Conservation (phyloP, 1,284 basidiomycete species). For the Caloboletus firmus region DNA sequence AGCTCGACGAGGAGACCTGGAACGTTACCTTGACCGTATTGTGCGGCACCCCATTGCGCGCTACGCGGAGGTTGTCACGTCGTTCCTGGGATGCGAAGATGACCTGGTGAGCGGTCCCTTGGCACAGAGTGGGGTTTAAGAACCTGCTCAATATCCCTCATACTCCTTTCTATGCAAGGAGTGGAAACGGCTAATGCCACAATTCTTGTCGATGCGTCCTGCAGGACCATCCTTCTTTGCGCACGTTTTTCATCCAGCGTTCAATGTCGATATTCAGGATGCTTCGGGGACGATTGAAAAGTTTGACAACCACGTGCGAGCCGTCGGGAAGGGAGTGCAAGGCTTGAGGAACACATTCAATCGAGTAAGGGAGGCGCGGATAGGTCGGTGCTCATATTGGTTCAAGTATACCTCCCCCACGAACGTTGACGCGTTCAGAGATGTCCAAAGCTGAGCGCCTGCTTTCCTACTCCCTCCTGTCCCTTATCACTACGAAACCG, state of each 20-base stretch:
- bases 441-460: constrained; percentile 73
- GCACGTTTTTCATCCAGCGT: constrained; percentile 79
- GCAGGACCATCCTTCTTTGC: constrained; percentile 75
- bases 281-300: constrained; percentile 54
- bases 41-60: constrained; percentile 78
- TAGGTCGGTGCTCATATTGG: constrained; percentile 48
- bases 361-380: constrained; percentile 59
- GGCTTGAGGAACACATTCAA: constrained; percentile 61
- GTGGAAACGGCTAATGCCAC: constrained; percentile 66
- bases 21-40: constrained; percentile 70
- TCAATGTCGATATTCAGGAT: constrained; percentile 76
- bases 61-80: constrained; percentile 78
- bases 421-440: constrained; percentile 40
- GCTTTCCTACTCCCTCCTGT: constrained; percentile 67
- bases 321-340: constrained; percentile 68
- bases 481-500: constrained; percentile 67
- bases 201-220: constrained; percentile 57
- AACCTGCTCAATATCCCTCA: constrained; percentile 11
- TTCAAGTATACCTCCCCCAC: not conserved
- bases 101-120: constrained; percentile 53
- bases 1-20: constrained; percentile 74
- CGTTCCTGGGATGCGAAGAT: constrained; percentile 75
- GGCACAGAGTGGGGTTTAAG: not conserved
- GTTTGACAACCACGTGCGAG: constrained; percentile 65
- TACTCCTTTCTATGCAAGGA: constrained; percentile 46